Evolutionary conservation across 2,329 filamentous ascomycete species (phyloP).

Genomic region (Aspergillus sp.): DNA sequence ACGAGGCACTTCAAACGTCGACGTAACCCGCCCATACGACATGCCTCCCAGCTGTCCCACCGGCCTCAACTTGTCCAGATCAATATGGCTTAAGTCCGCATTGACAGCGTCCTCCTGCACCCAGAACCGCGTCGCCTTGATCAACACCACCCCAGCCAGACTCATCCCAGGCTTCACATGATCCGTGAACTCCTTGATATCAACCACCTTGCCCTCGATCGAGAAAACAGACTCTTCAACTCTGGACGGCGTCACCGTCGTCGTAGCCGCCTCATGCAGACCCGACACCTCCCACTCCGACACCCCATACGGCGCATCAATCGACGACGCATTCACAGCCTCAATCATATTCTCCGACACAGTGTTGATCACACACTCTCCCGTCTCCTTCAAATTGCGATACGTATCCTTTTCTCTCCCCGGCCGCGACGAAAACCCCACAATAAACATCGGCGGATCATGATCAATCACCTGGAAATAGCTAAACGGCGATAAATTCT

Average conservation of each 20-base stretch:
- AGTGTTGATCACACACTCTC: slow-evolving; percentile 80
- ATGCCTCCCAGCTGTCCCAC: slow-evolving; percentile 79
- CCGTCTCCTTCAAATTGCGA: slow-evolving; percentile 62
- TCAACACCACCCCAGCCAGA: slow-evolving; percentile 65
- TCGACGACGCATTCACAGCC: slow-evolving; percentile 71
- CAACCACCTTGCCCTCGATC: slow-evolving; percentile 72
- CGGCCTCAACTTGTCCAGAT: slow-evolving; percentile 70
- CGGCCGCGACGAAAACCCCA: slow-evolving; percentile 53
- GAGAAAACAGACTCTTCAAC: slow-evolving; percentile 77
- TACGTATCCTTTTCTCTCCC: slow-evolving; percentile 69
- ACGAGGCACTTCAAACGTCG: slow-evolving; percentile 65
- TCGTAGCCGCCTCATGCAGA: slow-evolving; percentile 61
- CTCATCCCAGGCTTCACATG: slow-evolving; percentile 63
- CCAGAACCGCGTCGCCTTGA: slow-evolving; percentile 84
- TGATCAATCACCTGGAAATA: slow-evolving; percentile 78
- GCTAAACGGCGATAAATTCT: slow-evolving; percentile 77
- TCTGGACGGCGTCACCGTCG: slow-evolving; percentile 63
- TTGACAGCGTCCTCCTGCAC: slow-evolving; percentile 78
- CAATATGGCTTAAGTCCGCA: slow-evolving; percentile 66
- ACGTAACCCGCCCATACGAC: slow-evolving; percentile 65
- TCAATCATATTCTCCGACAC: slow-evolving; percentile 78
- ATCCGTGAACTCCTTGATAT: slow-evolving; percentile 69
- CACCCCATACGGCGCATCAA: slow-evolving; percentile 70
- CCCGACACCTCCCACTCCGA: slow-evolving; percentile 80
- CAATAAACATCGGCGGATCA: slow-evolving; percentile 78